These are phyloP conservation scores for Ambrosia trifida DNA, from an alignment of 129 eudicot species.

Conservation along the genomic window DNA sequence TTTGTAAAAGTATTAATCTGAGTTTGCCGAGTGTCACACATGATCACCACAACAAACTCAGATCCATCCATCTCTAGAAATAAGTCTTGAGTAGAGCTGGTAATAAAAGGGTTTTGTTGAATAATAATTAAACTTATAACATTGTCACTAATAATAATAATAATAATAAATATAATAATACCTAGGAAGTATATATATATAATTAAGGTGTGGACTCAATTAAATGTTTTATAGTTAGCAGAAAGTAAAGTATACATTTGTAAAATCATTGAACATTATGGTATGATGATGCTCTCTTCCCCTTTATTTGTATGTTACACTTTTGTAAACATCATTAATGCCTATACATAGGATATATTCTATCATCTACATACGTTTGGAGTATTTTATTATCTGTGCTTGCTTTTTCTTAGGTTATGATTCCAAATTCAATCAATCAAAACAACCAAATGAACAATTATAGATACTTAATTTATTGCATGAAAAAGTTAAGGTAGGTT, in stretches of 20 bases:
- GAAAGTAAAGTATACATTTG: neutral
- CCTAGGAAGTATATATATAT: too few species aligned
- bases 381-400: slow-evolving; percentile 15
- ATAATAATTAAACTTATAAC: too few species aligned
- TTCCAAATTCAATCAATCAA: slow-evolving; percentile 33
- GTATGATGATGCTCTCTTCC: slow-evolving; percentile 1
- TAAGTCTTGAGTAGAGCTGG: too few species aligned
- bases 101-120: too few species aligned
- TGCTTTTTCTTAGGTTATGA: slow-evolving; percentile 27
- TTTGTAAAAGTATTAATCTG: too few species aligned
- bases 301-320: neutral
- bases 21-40: too few species aligned
- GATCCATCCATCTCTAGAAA: too few species aligned
- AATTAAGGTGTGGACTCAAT: too few species aligned
- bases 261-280: neutral
- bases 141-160: too few species aligned
- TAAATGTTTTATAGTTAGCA: too few species aligned
- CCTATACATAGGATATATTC: slow-evolving; percentile 40
- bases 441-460: slow-evolving; percentile 25
- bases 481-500: slow-evolving; percentile 10
- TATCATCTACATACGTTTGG: slow-evolving; percentile 20
- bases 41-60: too few species aligned
- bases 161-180: too few species aligned
- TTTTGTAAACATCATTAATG: slow-evolving; percentile 34
- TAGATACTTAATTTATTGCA: slow-evolving; percentile 17